Conservation (phyloP, 2,329 filamentous ascomycete genomes). For the Hypoxylon sp. region DNA sequence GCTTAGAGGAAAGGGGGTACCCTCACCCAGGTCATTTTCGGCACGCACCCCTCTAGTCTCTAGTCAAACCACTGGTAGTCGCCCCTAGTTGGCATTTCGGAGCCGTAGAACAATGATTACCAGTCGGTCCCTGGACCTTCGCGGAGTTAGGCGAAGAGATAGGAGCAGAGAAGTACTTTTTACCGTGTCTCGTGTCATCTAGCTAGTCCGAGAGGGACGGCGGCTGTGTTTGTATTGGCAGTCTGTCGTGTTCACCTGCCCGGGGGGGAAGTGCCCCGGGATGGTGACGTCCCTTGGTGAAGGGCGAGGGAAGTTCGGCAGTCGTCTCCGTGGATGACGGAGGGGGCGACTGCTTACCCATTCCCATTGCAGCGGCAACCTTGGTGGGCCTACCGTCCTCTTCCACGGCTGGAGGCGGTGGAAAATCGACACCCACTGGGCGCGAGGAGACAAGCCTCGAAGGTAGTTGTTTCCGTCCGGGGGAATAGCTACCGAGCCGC, state of each 20-base stretch:
- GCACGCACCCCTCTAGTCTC: constrained; percentile 32
- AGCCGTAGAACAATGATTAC: neutral
- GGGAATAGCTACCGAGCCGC: constrained; percentile 10
- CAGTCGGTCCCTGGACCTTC: constrained; percentile 39
- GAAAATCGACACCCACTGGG: constrained; percentile 21
- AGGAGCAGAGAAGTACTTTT: constrained; percentile 37
- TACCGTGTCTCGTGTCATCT: constrained; percentile 36
- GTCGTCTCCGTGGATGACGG: constrained; percentile 10
- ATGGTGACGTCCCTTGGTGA: constrained; percentile 27
- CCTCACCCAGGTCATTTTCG: constrained; percentile 13
- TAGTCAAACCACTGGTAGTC: constrained; percentile 29
- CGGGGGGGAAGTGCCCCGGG: constrained; percentile 4
- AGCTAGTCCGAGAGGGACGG: constrained; percentile 38
- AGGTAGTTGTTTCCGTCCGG: constrained; percentile 3
- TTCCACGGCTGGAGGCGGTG: constrained; percentile 1
- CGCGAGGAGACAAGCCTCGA: constrained; percentile 25
- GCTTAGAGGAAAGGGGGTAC: constrained; percentile 20
- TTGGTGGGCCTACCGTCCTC: constrained; percentile 13
- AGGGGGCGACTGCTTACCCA: constrained; percentile 16
- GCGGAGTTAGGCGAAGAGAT: constrained; percentile 30
- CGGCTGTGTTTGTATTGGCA: neutral
- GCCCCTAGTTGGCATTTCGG: neutral
- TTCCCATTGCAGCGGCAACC: constrained; percentile 25
- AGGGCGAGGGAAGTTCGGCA: constrained; percentile 22
- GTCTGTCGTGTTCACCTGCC: constrained; percentile 24